Evolutionary conservation across 2,329 filamentous ascomycete genomes (phyloP), one percentile per base, ranked within the genome.

Genomic region (Aspergillus fijiensis): DNA sequence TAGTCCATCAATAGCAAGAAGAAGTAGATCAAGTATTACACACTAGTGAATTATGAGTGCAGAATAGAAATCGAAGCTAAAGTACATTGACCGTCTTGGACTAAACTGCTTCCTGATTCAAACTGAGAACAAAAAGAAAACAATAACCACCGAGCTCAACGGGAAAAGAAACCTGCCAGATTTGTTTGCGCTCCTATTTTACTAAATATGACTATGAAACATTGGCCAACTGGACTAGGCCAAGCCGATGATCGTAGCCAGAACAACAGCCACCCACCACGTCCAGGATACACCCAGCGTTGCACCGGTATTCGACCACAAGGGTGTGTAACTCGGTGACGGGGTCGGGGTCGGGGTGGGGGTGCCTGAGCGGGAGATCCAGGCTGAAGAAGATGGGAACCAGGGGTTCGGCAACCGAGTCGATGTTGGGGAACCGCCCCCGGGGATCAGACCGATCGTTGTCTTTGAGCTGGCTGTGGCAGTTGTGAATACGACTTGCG

Each of bases 401-500:
- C 63, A 68, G 31, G 63, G 62, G 19, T 62, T 67, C 42, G 67
- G 61, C 16, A 70, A 56, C 31, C 51, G 49, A 14, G 69, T 67
- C 42, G 55, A 23, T 57, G 67, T 1, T 49, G n/a, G 27, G 6
- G 27, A 29, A 29, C 27, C 27, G 27, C 27, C 42, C 2, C 42
- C 53, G 3, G 73, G 75, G 33, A 74, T 65, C n/a, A 76, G 66
- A 3, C 69, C 74, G 51, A 77, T 65, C 9, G 67, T 72, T 7
- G 69, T 69, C 12, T 67, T 60, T 5, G 67, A 49, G 27, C 60
- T 69, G 4, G 66, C 60, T 2, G 70, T 71, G 49, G 66, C 69
- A 29, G 77, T 79, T 31, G 71, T 70, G 63, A 80, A 80, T 33
- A 67, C 71, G 49, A 81, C 76, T 54, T 78, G 76, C 1, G 80